Conservation (phyloP, 2,329 filamentous ascomycete genomes). For the Hymenoscyphus infarciens region DNA sequence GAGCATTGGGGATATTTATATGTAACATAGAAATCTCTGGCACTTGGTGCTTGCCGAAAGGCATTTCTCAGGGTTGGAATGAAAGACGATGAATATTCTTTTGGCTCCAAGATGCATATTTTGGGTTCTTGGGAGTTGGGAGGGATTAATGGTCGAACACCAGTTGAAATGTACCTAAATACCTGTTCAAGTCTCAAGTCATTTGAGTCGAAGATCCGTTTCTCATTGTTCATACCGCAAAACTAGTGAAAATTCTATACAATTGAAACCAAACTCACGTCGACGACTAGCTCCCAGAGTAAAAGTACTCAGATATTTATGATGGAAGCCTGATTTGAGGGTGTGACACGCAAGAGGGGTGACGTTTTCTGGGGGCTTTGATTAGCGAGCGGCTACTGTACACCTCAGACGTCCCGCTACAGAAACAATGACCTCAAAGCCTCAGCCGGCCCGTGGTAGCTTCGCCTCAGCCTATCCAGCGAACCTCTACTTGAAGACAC, state of each 20-base stretch:
- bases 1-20: conserved; percentile 27
- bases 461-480: neutral
- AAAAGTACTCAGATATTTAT: neutral
- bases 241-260: too few relatives aligned
- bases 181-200: neutral
- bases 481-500: neutral
- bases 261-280: too few relatives aligned
- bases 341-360: conserved; percentile 9
- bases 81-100: conserved; percentile 21
- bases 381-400: neutral
- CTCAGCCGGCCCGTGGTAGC: conserved; percentile 1
- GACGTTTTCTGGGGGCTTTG: conserved; percentile 1
- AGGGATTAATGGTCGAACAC: neutral
- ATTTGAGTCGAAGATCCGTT: neutral
- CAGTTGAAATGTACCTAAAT: neutral
- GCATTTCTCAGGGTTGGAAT: conserved; percentile 18
- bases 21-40: conserved; percentile 30
- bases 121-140: neutral
- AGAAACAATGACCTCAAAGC: conserved; percentile 4
- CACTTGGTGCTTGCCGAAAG: conserved; percentile 11
- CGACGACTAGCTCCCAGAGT: too few relatives aligned
- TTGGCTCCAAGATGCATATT: neutral
- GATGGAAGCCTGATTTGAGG: conserved; percentile 1
- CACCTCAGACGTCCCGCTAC: neutral
- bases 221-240: neutral